phyloP scores from a whole-genome alignment of 495 filamentous ascomycete genomes.

The Jackrogersella minutella region DNA sequence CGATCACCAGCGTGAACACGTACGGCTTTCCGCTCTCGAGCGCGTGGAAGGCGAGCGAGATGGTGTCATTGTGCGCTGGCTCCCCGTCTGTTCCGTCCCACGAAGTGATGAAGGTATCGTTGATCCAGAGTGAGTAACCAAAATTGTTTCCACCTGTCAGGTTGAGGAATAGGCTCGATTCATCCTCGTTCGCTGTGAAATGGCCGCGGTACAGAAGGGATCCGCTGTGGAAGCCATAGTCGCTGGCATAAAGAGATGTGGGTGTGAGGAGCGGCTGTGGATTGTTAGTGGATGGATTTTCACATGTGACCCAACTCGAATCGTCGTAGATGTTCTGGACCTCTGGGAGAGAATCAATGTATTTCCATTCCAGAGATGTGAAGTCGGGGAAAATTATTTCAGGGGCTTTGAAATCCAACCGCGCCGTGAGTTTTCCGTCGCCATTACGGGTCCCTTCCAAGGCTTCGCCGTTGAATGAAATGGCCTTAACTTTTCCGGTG shows the following conservation, averaged over 20 bases:
- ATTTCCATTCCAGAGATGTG: conserved; percentile 67
- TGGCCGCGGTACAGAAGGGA: conserved; percentile 73
- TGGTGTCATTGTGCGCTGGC: conserved; percentile 62
- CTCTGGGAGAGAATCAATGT: conserved; percentile 75
- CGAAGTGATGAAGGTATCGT: conserved; percentile 61
- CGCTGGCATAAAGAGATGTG: conserved; percentile 69
- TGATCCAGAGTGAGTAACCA: conserved; percentile 66
- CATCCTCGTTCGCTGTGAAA: conserved; percentile 70
- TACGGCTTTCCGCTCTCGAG: conserved; percentile 61
- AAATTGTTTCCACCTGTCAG: conserved; percentile 70
- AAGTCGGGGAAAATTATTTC: conserved; percentile 63
- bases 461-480: conserved; percentile 63
- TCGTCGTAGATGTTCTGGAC: conserved; percentile 71
- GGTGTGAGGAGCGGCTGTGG: conserved; percentile 64
- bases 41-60: conserved; percentile 54
- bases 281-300: conserved; percentile 65
- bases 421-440: conserved; percentile 47
- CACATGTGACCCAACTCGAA: conserved; percentile 66
- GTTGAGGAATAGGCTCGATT: conserved; percentile 61
- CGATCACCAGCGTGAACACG: conserved; percentile 72
- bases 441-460: conserved; percentile 62
- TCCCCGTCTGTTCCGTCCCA: conserved; percentile 59
- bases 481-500: conserved; percentile 53
- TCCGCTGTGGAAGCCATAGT: conserved; percentile 79
- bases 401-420: conserved; percentile 60